Evolutionary conservation across 2,329 filamentous ascomycete genomes (phyloP).

Genomic region (Trichophyton equinum): DNA sequence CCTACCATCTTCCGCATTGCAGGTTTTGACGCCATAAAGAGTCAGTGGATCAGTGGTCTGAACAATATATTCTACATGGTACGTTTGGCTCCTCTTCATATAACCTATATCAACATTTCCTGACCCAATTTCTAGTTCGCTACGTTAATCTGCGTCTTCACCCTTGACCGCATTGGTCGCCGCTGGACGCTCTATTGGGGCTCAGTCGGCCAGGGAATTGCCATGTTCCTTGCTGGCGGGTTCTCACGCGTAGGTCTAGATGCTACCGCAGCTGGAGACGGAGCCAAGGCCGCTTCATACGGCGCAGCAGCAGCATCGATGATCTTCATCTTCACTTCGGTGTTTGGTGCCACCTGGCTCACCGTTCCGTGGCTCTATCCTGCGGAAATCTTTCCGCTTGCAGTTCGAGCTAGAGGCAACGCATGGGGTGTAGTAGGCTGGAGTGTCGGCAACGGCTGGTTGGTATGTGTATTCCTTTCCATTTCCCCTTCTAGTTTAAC

Average conservation of each 20-base stretch:
- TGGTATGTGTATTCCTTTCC: constrained; percentile 23
- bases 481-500: not conserved
- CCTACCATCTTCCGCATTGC: constrained; percentile 53
- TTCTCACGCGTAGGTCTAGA: constrained; percentile 45
- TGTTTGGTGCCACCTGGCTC: constrained; percentile 52
- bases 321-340: constrained; percentile 56
- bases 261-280: constrained; percentile 36
- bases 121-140: constrained; percentile 37
- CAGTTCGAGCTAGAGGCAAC: constrained; percentile 59
- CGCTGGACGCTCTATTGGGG: constrained; percentile 61
- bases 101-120: not conserved
- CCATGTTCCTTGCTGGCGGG: constrained; percentile 55
- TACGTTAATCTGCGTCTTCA: constrained; percentile 58
- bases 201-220: constrained; percentile 48
- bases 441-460: constrained; percentile 62
- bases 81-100: constrained; percentile 9
- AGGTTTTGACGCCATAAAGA: constrained; percentile 48
- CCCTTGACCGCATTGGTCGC: constrained; percentile 54
- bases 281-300: constrained; percentile 38
- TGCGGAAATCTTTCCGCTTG: constrained; percentile 55
- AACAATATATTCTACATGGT: constrained; percentile 47
- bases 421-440: constrained; percentile 65
- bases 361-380: constrained; percentile 49
- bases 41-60: constrained; percentile 51
- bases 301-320: constrained; percentile 57